A percentile compares a stretch with the other conserved stretches of the same genome.
Conservation (phyloP, 2,329 filamentous ascomycete species). For the Madurella mycetomatis region DNA sequence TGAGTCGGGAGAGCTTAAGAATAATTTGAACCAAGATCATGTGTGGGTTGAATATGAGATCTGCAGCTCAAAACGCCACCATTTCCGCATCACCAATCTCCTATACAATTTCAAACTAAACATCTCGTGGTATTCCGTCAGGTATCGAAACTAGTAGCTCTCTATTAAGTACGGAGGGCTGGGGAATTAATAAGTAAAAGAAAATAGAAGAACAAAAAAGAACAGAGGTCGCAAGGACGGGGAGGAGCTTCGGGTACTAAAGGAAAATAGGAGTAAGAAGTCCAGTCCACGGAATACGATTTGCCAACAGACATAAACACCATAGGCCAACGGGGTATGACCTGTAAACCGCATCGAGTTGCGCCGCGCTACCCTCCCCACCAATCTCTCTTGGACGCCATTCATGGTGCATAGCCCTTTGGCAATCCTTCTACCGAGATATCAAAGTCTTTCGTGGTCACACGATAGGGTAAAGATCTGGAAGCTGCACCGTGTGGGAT, state of each 20-base stretch:
- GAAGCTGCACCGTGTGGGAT: background rate
- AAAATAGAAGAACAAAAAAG: slow-evolving; percentile 9
- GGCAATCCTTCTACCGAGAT: slow-evolving; percentile 21
- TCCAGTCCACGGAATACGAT: slow-evolving; percentile 38
- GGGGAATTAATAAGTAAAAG: slow-evolving; percentile 30
- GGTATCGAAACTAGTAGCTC: slow-evolving; percentile 40
- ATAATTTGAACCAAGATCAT: background rate
- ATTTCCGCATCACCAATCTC: background rate
- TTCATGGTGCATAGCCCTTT: slow-evolving; percentile 12
- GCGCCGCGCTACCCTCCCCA: slow-evolving; percentile 24
- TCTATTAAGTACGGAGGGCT: slow-evolving; percentile 37
- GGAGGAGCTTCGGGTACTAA: slow-evolving; percentile 37
- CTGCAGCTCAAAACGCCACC: background rate
- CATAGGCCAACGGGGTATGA: slow-evolving; percentile 29
- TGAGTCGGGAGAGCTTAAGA: background rate
- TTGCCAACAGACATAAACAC: slow-evolving; percentile 37
- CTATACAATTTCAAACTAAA: background rate
- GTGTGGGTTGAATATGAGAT: background rate
- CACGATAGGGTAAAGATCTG: slow-evolving; percentile 1
- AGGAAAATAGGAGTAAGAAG: slow-evolving; percentile 41
- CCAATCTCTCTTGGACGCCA: slow-evolving; percentile 15
- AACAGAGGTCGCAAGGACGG: slow-evolving; percentile 25
- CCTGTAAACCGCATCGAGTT: slow-evolving; percentile 25
- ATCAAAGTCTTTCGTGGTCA: slow-evolving; percentile 18
- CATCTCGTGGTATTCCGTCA: slow-evolving; percentile 33